These are phyloP conservation scores for Alnus rubra DNA, from an alignment of 306 rosid genomes.

Conservation along the genomic window DNA sequence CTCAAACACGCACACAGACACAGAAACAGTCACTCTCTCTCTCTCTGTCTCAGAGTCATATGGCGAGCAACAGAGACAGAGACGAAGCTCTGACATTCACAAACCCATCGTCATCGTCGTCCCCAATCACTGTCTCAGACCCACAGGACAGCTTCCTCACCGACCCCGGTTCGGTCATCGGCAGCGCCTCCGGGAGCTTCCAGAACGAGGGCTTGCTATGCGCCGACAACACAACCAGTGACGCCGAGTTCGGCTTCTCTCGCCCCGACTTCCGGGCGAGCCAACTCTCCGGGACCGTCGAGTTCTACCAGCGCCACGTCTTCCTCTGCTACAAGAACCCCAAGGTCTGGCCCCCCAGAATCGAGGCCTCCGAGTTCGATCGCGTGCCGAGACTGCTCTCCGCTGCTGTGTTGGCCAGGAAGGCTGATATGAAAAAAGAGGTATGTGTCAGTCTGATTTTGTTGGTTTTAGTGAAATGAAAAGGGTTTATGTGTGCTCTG, in stretches of 20 bases:
- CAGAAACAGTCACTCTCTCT: not conserved
- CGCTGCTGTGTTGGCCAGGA: slow-evolving; percentile 75
- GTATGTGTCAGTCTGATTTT: slow-evolving; percentile 29
- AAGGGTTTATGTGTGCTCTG: not conserved
- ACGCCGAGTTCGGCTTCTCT: slow-evolving; percentile 71
- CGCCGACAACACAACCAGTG: slow-evolving; percentile 25
- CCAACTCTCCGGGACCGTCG: slow-evolving; percentile 78
- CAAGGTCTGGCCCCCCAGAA: slow-evolving; percentile 80
- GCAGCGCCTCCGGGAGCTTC: slow-evolving; percentile 85
- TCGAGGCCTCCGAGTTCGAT: slow-evolving; percentile 96
- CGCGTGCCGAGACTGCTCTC: slow-evolving; percentile 88
- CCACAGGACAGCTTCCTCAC: slow-evolving; percentile 67
- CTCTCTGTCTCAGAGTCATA: slow-evolving; percentile 14
- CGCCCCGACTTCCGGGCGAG: slow-evolving; percentile 63
- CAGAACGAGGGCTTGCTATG: slow-evolving; percentile 69
- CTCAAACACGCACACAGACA: not conserved
- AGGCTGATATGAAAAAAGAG: slow-evolving; percentile 70
- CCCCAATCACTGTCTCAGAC: slow-evolving; percentile 80
- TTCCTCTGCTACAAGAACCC: slow-evolving; percentile 91
- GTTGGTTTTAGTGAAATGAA: not conserved
- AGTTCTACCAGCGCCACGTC: slow-evolving; percentile 70
- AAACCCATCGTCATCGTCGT: slow-evolving; percentile 72
- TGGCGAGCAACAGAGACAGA: slow-evolving; percentile 62
- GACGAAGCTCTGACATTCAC: slow-evolving; percentile 61
- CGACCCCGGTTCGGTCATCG: slow-evolving; percentile 56